Percentiles rank a stretch among this genome's conserved stretches.
Evolutionary conservation across 2,329 filamentous ascomycete genomes (phyloP).

Genomic region (Aspergillus sojae): DNA sequence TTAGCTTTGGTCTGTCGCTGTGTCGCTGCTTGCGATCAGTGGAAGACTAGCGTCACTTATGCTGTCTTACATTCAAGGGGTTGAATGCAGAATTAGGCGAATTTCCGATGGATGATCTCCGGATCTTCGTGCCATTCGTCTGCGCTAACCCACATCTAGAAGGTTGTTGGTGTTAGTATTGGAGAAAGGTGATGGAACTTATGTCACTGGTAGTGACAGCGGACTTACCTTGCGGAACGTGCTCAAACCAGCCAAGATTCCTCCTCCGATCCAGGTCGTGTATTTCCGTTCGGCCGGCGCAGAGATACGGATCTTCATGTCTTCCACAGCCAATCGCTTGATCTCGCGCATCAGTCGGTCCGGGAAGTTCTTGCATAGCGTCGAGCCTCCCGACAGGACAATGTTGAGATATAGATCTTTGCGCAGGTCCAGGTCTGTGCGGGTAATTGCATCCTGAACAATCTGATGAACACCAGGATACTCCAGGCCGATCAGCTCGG

Average conservation of each 20-base stretch:
- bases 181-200: neutral
- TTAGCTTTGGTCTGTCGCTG: neutral
- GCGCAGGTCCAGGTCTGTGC: constrained; percentile 92
- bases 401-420: constrained; percentile 96
- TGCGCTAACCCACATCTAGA: constrained; percentile 98
- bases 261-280: constrained; percentile 98
- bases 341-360: constrained; percentile 90
- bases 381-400: constrained; percentile 93
- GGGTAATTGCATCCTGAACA: constrained; percentile 91
- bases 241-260: constrained; percentile 92
- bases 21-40: neutral
- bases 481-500: constrained; percentile 93
- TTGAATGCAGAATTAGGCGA: constrained; percentile 62
- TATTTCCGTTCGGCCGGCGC: constrained; percentile 97
- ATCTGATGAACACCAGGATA: constrained; percentile 98
- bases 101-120: constrained; percentile 97
- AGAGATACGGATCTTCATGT: constrained; percentile 99
- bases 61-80: neutral
- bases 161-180: neutral
- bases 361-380: constrained; percentile 94
- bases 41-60: neutral
- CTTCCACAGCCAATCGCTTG: constrained; percentile 90
- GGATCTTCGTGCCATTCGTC: constrained; percentile 99
- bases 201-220: neutral
- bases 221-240: constrained; percentile 90